Evolutionary conservation across 1,284 basidiomycete species (phyloP), one percentile per base, ranked within the genome.

Genomic region (Malassezia japonica): DNA sequence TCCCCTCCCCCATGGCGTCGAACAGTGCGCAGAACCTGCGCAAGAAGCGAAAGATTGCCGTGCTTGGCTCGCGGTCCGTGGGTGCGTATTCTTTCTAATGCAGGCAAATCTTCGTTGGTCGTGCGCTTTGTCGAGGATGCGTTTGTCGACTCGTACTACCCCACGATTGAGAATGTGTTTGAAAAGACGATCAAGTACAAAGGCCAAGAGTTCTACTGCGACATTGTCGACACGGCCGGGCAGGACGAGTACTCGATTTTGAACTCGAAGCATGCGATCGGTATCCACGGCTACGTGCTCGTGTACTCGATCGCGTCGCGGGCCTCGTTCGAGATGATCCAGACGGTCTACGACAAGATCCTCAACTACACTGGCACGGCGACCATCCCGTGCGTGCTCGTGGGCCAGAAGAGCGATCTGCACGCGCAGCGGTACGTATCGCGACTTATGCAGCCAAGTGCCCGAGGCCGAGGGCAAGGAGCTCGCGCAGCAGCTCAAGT

Each of bases 151-250:
- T 79, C 82, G 20, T 88, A 95, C 79, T 92, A 89, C 75, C 91
- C 91, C 18, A 95, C 91, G 56, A 95, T 95, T 73, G 91, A 95
- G 75, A 82, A 79, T 64, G 87, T 85, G 37, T 87, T 87, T 73
- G 79, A 82, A 59, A 95, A 94, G 79, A 80, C 78, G 40, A 81
- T 96, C 75, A 81, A 80, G 60, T 82, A 85, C 78, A 85, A 86
- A 56, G 87, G 87, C 48, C 78, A 81, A 37, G 84, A 90, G 61
- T 96, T 87, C 71, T 82, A 88, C 61, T 89, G 88, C 77, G 90
- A 96, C 77, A 95, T 99, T 77, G 88, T 98, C 71, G 94, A 99
- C 76, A 95, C 91, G 55, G 94, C 94, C 48, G 94, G 94, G 41
- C 66, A 98, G 83, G 87, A 89, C 66, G 87, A 89, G 68, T 88